phyloP scores from a whole-genome alignment of 2,329 filamentous ascomycete genomes.

The Fusarium phyllophilum region DNA sequence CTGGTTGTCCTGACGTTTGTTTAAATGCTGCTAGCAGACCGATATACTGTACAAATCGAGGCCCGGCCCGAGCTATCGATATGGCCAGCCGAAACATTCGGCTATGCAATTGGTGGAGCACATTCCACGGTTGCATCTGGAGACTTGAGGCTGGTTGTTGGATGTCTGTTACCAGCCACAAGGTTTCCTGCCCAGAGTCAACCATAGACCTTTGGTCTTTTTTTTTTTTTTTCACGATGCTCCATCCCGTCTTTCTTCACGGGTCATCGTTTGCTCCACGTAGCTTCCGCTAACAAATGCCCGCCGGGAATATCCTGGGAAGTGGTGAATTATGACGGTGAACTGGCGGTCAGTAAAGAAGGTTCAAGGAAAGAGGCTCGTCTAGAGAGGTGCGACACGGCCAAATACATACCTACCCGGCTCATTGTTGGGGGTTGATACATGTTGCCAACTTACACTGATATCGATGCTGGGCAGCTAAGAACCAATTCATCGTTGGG shows the following conservation, averaged over 20 bases:
- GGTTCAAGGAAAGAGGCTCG: slow-evolving; percentile 24
- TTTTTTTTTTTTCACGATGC: slow-evolving; percentile 16
- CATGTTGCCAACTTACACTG: slow-evolving; percentile 19
- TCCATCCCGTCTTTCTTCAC: slow-evolving; percentile 20
- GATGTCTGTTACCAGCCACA: slow-evolving; percentile 1
- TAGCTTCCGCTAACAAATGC: slow-evolving; percentile 29
- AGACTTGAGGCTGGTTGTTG: not conserved
- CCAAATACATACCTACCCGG: slow-evolving; percentile 23
- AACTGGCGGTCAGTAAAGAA: slow-evolving; percentile 60
- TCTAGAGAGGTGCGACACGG: slow-evolving; percentile 19
- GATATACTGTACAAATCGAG: slow-evolving; percentile 32
- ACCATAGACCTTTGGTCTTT: not conserved
- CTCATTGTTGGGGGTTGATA: slow-evolving; percentile 6
- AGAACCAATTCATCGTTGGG: slow-evolving; percentile 9
- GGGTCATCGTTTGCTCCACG: slow-evolving; percentile 36
- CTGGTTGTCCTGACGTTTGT: slow-evolving; percentile 5
- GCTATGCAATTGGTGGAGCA: slow-evolving; percentile 7
- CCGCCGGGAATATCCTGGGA: slow-evolving; percentile 40
- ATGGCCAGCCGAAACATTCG: slow-evolving; percentile 19
- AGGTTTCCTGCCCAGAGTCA: slow-evolving; percentile 14
- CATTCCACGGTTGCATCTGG: not conserved
- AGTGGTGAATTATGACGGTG: slow-evolving; percentile 43
- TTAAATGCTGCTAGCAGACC: slow-evolving; percentile 20
- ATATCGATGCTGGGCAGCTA: slow-evolving; percentile 3
- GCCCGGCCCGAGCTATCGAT: slow-evolving; percentile 40